Conservation (phyloP, 768 basidiomycete genomes). For the Pleurotus pulmonarius region DNA sequence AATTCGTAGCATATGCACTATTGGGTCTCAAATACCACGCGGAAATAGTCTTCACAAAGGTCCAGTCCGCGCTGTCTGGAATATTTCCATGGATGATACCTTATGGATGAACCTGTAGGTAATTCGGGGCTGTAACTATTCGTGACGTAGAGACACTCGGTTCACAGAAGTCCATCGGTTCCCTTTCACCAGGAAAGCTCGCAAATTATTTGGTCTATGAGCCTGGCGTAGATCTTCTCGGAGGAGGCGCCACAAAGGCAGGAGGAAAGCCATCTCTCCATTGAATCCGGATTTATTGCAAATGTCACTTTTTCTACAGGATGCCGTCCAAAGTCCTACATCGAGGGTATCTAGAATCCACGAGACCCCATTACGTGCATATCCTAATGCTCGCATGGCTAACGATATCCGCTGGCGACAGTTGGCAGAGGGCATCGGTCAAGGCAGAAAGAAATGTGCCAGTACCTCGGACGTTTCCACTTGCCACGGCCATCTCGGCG, state of each 20-base stretch:
- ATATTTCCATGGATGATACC: not conserved
- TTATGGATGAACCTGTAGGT: slow-evolving; percentile 36
- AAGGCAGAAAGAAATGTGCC: slow-evolving; percentile 64
- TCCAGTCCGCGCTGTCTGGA: slow-evolving; percentile 49
- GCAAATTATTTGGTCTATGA: slow-evolving; percentile 71
- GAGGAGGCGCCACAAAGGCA: slow-evolving; percentile 50
- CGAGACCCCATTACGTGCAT: not conserved
- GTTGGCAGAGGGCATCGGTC: slow-evolving; percentile 51
- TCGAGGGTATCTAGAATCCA: too few relatives aligned
- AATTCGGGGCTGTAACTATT: slow-evolving; percentile 61
- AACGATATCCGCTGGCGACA: slow-evolving; percentile 28
- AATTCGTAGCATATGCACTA: slow-evolving; percentile 52
- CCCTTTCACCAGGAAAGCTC: slow-evolving; percentile 60
- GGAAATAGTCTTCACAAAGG: slow-evolving; percentile 61
- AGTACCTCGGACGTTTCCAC: slow-evolving; percentile 50
- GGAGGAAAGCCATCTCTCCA: slow-evolving; percentile 48
- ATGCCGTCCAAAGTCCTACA: too few relatives aligned
- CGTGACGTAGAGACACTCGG: slow-evolving; percentile 67
- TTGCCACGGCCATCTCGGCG: slow-evolving; percentile 52
- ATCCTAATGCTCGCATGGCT: not conserved
- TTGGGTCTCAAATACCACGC: slow-evolving; percentile 72
- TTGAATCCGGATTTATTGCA: slow-evolving; percentile 40
- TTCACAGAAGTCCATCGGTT: slow-evolving; percentile 56
- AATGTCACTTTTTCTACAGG: too few relatives aligned
- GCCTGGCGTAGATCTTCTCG: slow-evolving; percentile 52